A percentile compares a stretch with the other conserved stretches of the same genome.
Conservation (phyloP, 73 alveolate genomes). For the Stentor coeruleus region DNA sequence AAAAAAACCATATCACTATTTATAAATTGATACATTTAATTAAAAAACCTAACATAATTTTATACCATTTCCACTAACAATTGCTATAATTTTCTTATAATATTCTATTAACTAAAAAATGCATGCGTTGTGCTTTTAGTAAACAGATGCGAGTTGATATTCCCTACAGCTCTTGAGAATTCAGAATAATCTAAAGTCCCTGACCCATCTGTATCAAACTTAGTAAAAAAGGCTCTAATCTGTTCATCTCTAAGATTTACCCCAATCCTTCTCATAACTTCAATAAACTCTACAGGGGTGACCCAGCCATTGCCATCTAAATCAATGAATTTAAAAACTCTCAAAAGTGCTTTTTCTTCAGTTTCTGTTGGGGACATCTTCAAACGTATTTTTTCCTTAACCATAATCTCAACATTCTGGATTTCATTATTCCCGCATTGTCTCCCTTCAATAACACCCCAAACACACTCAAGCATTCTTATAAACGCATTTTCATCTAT, state of each 20-base stretch:
- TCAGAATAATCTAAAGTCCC: background rate
- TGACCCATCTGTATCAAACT: background rate
- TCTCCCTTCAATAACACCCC: background rate
- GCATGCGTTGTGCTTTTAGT: conserved; percentile 21
- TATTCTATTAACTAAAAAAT: conserved; percentile 6
- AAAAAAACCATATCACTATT: no score
- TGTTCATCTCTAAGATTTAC: background rate
- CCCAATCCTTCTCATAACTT: background rate
- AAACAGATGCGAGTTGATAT: conserved; percentile 9
- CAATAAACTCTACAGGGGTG: background rate
- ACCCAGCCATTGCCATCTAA: background rate
- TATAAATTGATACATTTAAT: no score
- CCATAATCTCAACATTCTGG: background rate
- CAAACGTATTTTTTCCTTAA: background rate
- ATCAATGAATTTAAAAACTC: conserved; percentile 1
- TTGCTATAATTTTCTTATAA: no score
- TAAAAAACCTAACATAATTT: no score
- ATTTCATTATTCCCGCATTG: background rate
- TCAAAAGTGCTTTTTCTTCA: background rate
- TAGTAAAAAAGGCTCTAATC: background rate
- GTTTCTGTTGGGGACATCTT: conserved; percentile 3
- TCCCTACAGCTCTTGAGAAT: background rate
- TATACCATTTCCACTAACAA: no score
- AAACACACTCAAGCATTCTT: conserved; percentile 16
- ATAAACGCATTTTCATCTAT: background rate